phyloP scores from a whole-genome alignment of 768 basidiomycete genomes.

The Nevesoporus exiguus region DNA sequence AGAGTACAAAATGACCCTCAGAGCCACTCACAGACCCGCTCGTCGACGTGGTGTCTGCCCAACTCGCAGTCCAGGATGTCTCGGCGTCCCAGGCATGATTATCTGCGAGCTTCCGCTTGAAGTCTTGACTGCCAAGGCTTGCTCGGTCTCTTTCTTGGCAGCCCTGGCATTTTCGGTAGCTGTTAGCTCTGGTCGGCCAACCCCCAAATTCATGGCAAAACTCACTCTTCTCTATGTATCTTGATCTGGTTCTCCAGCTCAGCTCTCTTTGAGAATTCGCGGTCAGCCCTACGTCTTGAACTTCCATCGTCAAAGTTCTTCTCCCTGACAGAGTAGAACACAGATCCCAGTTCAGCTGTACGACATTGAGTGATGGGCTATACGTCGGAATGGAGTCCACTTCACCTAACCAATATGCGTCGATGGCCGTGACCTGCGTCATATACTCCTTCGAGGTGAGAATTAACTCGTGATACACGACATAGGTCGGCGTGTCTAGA shows the following conservation, averaged over 20 bases:
- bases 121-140: constrained; percentile 53
- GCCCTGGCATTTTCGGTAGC: constrained; percentile 36
- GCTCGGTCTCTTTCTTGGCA: constrained; percentile 61
- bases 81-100: constrained; percentile 78
- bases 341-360: constrained; percentile 87
- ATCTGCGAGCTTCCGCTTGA: constrained; percentile 59
- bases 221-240: constrained; percentile 66
- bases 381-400: background rate
- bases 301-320: constrained; percentile 95
- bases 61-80: constrained; percentile 64
- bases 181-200: constrained; percentile 6
- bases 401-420: constrained; percentile 95
- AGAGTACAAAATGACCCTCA: constrained; percentile 1
- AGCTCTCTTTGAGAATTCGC: constrained; percentile 88
- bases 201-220: constrained; percentile 5
- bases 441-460: constrained; percentile 96
- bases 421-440: constrained; percentile 98
- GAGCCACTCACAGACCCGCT: constrained; percentile 55
- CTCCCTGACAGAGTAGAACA: constrained; percentile 97
- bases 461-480: constrained; percentile 95
- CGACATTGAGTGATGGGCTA: constrained; percentile 4
- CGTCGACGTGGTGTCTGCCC: constrained; percentile 73
- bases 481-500: constrained; percentile 90
- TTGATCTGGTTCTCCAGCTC: constrained; percentile 94
- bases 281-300: constrained; percentile 70